Base-by-base conservation (phyloP, 768 basidiomycete species). In the Megacollybia marginata region DNA sequence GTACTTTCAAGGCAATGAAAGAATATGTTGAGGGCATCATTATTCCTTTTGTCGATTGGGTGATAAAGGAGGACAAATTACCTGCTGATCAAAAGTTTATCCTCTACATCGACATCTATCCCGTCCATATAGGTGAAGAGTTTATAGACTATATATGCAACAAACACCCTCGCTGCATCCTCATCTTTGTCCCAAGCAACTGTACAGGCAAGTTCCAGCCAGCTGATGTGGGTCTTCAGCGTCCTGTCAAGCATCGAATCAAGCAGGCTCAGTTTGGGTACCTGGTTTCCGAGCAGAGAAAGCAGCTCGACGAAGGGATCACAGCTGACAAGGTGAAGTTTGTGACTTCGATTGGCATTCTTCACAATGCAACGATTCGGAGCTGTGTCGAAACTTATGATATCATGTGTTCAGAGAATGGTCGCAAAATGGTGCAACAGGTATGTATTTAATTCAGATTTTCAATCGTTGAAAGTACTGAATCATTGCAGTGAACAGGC, bases 51-150 rank as follows among this genome's bases (percentile, higher is more conserved):
- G 11, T 20, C 18, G 12, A 33, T 2, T 0, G 9, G 2, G 33
- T 57, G 13, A 57, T 57, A n/a, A 20, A 43, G 31, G 16, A 9
- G 9, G 48, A 50, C 33, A 31, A 46, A n/a, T 50, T 57, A 11
- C 23, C 48, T 47, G 48, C 53, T 1, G 35, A 58, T 16, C 58
- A 54, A 42, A 44, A 16, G 2, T 13, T 35, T 7, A 52, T 63
- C 1, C 16, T 59, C 28, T 52, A 48, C 16, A 38, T 62, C 1
- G 56, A 62, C 38, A 50, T 55, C 38, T 62, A 57, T 16, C 52
- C 53, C 5, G 54, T 62, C 4, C 58, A 62, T 20, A 47, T 48
- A 1, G 18, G 53, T 18, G 19, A 53, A 23, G 52, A 57, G 6
- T 59, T 62, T 31, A 51, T n/a, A 18, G 18, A n/a, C 9, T 54